Evolutionary conservation across 2,329 filamentous ascomycete species (phyloP).

Genomic region (Ceratocystis harringtonii): DNA sequence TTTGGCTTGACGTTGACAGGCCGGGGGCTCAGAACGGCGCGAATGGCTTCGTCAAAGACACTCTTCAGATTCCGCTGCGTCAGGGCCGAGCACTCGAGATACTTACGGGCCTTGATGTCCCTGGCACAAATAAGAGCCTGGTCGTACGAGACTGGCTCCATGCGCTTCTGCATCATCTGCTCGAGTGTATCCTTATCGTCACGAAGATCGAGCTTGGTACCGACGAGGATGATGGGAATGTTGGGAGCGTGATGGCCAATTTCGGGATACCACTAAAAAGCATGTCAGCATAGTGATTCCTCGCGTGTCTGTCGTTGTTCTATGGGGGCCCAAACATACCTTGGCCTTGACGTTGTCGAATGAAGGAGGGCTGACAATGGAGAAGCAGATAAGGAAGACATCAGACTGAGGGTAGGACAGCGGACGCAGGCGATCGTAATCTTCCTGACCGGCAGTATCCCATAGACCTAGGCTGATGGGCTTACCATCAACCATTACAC

Average conservation of each 20-base stretch:
- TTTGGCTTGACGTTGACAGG: slow-evolving; percentile 43
- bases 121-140: slow-evolving; percentile 78
- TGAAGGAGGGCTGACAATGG: slow-evolving; percentile 90
- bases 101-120: slow-evolving; percentile 92
- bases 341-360: slow-evolving; percentile 99
- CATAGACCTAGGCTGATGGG: slow-evolving; percentile 92
- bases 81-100: slow-evolving; percentile 91
- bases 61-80: slow-evolving; percentile 96
- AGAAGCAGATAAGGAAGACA: slow-evolving; percentile 97
- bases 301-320: not conserved
- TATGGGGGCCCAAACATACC: slow-evolving; percentile 37
- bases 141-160: slow-evolving; percentile 93
- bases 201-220: slow-evolving; percentile 89
- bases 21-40: slow-evolving; percentile 58
- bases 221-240: slow-evolving; percentile 91
- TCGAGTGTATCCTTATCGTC: slow-evolving; percentile 75
- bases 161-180: slow-evolving; percentile 74
- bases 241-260: slow-evolving; percentile 93
- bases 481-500: slow-evolving; percentile 97
- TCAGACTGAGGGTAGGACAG: slow-evolving; percentile 97
- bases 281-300: no score
- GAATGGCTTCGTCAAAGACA: slow-evolving; percentile 95
- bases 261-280: slow-evolving; percentile 76
- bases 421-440: slow-evolving; percentile 89
- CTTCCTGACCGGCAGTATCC: slow-evolving; percentile 98